Evolutionary conservation across 2,329 filamentous ascomycete genomes (phyloP).

Genomic region (Diaporthe eres): DNA sequence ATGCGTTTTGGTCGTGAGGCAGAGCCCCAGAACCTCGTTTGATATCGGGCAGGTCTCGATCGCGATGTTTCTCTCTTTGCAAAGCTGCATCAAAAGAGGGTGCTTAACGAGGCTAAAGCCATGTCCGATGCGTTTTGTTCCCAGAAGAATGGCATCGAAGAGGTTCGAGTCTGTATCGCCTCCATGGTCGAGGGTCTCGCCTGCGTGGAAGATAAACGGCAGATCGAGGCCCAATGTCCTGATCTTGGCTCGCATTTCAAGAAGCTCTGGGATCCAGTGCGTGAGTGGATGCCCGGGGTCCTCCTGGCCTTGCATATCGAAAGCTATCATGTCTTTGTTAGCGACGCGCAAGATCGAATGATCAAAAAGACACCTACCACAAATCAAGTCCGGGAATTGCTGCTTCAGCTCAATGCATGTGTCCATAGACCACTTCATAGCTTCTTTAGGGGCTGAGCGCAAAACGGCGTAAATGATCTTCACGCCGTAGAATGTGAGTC

Average conservation of each 20-base stretch:
- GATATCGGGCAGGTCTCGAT: slow-evolving; percentile 84
- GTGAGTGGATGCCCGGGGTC: slow-evolving; percentile 64
- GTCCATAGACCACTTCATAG: slow-evolving; percentile 7
- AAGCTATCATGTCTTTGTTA: slow-evolving; percentile 53
- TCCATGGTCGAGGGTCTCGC: slow-evolving; percentile 78
- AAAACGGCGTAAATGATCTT: slow-evolving; percentile 1
- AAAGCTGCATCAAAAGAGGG: slow-evolving; percentile 67
- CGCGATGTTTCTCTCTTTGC: slow-evolving; percentile 70
- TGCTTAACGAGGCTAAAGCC: slow-evolving; percentile 79
- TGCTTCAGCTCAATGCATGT: slow-evolving; percentile 18
- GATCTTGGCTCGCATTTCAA: slow-evolving; percentile 57
- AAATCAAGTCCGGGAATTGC: slow-evolving; percentile 6
- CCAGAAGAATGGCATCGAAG: slow-evolving; percentile 75
- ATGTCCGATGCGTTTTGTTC: slow-evolving; percentile 79
- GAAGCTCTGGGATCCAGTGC: slow-evolving; percentile 63
- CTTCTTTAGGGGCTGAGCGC: background rate
- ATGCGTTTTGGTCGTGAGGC: slow-evolving; percentile 75
- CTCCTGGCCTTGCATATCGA: slow-evolving; percentile 73
- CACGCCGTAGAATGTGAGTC: background rate
- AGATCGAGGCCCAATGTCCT: slow-evolving; percentile 41
- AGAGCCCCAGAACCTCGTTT: slow-evolving; percentile 82
- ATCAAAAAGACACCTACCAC: background rate
- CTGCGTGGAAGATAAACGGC: slow-evolving; percentile 59
- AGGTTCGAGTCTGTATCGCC: slow-evolving; percentile 76
- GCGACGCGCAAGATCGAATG: no score